These are phyloP conservation scores for Asterella californica DNA, from an alignment of 225 moss, liverwort and hornwort genomes.

Conservation along the genomic window DNA sequence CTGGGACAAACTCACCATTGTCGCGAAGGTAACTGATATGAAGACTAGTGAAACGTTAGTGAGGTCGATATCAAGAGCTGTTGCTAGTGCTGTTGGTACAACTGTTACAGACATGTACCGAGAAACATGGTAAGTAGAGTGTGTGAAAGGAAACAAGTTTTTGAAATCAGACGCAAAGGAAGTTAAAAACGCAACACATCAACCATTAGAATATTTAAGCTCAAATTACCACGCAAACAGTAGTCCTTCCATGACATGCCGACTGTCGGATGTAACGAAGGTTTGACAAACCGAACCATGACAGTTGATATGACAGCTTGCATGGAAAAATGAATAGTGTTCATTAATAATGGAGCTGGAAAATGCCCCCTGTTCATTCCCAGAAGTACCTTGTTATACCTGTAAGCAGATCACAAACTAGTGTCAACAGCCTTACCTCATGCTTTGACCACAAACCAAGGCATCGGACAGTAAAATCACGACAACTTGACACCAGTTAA, in stretches of 20 bases:
- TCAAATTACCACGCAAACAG: conserved; percentile 64
- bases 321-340: conserved; percentile 92
- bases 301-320: conserved; percentile 82
- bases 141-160: not conserved
- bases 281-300: conserved; percentile 63
- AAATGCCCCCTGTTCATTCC: conserved; percentile 64
- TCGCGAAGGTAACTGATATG: conserved; percentile 85
- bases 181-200: not conserved
- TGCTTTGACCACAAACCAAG: not conserved
- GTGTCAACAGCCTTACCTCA: not conserved
- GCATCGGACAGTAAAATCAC: not conserved
- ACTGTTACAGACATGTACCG: conserved; percentile 43
- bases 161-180: not conserved
- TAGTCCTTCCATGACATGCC: conserved; percentile 92
- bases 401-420: conserved; percentile 33
- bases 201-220: conserved; percentile 4
- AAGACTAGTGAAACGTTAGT: conserved; percentile 85
- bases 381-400: conserved; percentile 89
- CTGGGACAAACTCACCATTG: conserved; percentile 62
- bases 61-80: conserved; percentile 92
- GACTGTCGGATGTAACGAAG: conserved; percentile 41
- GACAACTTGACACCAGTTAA: not conserved
- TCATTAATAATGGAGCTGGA: conserved; percentile 95
- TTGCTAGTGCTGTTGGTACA: conserved; percentile 86
- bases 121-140: conserved; percentile 2